Conservation (phyloP, 176 grass and related monocot genomes). For the Oryza meridionalis region DNA sequence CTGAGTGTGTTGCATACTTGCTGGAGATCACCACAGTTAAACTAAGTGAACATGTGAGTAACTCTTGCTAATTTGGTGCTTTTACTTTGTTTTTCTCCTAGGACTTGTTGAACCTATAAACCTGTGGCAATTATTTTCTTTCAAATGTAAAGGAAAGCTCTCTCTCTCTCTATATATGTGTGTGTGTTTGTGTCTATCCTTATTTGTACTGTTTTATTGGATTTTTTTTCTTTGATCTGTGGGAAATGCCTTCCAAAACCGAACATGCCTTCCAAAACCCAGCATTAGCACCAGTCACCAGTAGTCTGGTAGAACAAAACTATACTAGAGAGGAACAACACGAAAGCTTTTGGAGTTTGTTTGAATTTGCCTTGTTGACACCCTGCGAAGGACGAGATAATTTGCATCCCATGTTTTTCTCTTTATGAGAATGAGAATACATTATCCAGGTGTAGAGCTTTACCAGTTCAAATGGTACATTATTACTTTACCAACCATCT, state of each 20-base stretch:
- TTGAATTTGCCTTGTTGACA: neutral
- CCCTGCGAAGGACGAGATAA: neutral
- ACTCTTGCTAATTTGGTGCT: conserved; percentile 22
- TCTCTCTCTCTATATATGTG: too few relatives aligned
- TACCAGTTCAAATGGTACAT: too few relatives aligned
- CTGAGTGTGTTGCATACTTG: conserved; percentile 25
- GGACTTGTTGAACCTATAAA: neutral
- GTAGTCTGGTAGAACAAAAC: neutral
- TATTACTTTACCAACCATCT: too few relatives aligned
- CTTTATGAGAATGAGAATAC: too few relatives aligned
- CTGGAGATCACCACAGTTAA: conserved; percentile 5
- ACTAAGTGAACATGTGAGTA: neutral
- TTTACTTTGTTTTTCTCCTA: neutral
- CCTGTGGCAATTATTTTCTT: neutral
- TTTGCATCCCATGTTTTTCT: too few relatives aligned
- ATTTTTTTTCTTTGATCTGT: too few relatives aligned
- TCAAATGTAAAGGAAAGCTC: neutral
- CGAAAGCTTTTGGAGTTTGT: neutral
- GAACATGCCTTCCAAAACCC: neutral
- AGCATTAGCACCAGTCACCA: neutral
- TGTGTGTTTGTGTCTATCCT: too few relatives aligned
- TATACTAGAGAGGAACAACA: neutral
- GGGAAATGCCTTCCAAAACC: neutral
- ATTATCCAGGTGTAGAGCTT: too few relatives aligned
- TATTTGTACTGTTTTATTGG: neutral